These are phyloP conservation scores for Tubosaeta sp. DNA, from an alignment of 768 basidiomycete species.

Conservation along the genomic window DNA sequence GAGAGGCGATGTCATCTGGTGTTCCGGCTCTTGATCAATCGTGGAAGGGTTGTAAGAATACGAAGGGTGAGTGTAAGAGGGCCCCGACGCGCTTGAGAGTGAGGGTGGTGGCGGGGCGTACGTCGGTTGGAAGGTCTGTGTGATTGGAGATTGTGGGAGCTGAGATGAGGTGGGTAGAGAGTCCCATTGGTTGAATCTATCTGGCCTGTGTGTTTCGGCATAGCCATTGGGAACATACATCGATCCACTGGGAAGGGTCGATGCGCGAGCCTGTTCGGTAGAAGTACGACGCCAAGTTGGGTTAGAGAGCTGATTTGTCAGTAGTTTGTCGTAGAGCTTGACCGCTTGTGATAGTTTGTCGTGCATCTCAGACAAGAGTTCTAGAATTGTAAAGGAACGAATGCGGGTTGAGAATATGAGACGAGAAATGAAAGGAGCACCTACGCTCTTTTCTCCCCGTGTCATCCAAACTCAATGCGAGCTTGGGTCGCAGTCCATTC, in stretches of 20 bases:
- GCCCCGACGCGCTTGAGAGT: constrained; percentile 8
- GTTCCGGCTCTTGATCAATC: constrained; percentile 12
- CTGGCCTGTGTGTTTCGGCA: constrained; percentile 24
- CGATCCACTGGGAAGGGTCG: constrained; percentile 27
- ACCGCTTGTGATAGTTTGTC: constrained; percentile 91
- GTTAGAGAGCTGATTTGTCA: constrained; percentile 77
- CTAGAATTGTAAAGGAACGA: constrained; percentile 34
- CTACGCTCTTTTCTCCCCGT: constrained; percentile 80
- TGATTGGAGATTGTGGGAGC: constrained; percentile 22
- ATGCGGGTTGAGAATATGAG: background rate
- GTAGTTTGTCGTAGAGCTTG: constrained; percentile 82
- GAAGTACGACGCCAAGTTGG: constrained; percentile 54
- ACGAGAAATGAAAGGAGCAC: constrained; percentile 23
- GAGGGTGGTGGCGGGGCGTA: constrained; percentile 24
- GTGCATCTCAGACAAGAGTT: constrained; percentile 90
- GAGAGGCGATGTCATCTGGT: constrained; percentile 12
- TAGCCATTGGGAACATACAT: constrained; percentile 26
- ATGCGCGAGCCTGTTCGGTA: constrained; percentile 14
- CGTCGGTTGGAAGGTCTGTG: constrained; percentile 29
- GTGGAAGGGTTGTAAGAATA: constrained; percentile 9
- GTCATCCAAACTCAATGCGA: constrained; percentile 82
- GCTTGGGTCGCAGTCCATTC: constrained; percentile 69
- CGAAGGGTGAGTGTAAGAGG: constrained; percentile 13
- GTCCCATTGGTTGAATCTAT: constrained; percentile 33
- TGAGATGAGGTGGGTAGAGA: constrained; percentile 24